Base-by-base conservation (phyloP, 768 basidiomycete species). In the Mycena sanguinolenta region DNA sequence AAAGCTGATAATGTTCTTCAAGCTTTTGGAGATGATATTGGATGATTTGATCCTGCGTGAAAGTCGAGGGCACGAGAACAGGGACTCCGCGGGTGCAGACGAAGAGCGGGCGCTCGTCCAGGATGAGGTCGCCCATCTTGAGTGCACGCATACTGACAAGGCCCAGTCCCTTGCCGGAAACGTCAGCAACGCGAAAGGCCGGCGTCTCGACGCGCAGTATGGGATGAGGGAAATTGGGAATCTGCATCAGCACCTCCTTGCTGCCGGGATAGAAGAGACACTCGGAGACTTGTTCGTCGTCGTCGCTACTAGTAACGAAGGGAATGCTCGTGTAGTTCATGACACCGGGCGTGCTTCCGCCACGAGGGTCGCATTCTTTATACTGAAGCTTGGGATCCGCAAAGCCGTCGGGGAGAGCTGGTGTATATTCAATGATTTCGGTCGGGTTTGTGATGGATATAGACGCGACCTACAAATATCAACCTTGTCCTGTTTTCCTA, bases 51-150 rank as follows among this genome's bases (percentile, higher is more conserved):
- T 39, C 53, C 6, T 3, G 25, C 9, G 42, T 46, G 13, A 59
- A 50, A 13, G 14, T 38, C 25, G 34, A 28, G 2, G 49, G 23
- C 1, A 25, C 7, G 25, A 23, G 25, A 25, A 57, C 12, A 14
- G 21, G 17, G 27, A 69, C 67, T 5, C 67, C 72, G 34, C 52
- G 59, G 3, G 82, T 77, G 19, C 61, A 44, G 10, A 84, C 70
- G 23, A 84, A 70, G 46, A 84, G 73, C 2, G 83, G 82, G 4
- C 84, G 80, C 57, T 85, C 84, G n/a, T 70, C 73, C 16, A 83
- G 68, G 54, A 85, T 79, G 17, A 82, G 67, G 13, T 82, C 81
- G 57, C 80, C 80, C 4, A 60, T 46, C 28, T 72, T 70, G 60
- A 84, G 74, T 25, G 76, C 63, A 30, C 71, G 67, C 14, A 76